Percentiles rank a stretch among this genome's conserved stretches.
Conservation (phyloP, 176 grass and related monocot genomes). For the Triticum urartu region DNA sequence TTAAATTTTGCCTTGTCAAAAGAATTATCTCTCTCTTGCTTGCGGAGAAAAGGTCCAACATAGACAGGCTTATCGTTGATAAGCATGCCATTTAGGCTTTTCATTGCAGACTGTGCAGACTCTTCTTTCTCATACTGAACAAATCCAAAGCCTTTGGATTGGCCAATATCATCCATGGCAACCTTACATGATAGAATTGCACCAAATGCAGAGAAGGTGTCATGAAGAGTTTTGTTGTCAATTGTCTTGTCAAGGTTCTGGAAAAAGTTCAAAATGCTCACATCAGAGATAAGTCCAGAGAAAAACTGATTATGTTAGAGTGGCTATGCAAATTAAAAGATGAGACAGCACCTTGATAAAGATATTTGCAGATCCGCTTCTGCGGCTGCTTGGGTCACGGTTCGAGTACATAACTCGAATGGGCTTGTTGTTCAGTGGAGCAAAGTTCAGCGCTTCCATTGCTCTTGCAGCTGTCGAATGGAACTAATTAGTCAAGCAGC, state of each 20-base stretch:
- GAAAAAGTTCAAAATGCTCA: slow-evolving; percentile 32
- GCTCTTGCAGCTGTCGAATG: slow-evolving; percentile 61
- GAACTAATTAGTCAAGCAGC: slow-evolving; percentile 12
- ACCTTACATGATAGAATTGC: slow-evolving; percentile 77
- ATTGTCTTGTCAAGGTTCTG: slow-evolving; percentile 90
- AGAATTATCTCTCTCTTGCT: slow-evolving; percentile 76
- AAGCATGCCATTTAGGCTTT: slow-evolving; percentile 78
- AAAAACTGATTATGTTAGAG: not conserved
- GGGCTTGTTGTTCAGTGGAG: slow-evolving; percentile 55
- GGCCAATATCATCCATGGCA: slow-evolving; percentile 59
- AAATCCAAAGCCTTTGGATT: slow-evolving; percentile 92
- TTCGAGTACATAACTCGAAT: slow-evolving; percentile 86
- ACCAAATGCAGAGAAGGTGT: slow-evolving; percentile 72
- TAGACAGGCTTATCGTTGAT: slow-evolving; percentile 82
- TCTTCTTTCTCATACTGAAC: slow-evolving; percentile 87
- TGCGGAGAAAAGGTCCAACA: slow-evolving; percentile 83
- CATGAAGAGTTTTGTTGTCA: slow-evolving; percentile 75
- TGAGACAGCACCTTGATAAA: slow-evolving; percentile 68
- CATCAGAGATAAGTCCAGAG: slow-evolving; percentile 10
- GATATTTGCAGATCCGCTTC: slow-evolving; percentile 77
- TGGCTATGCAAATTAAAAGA: slow-evolving; percentile 16
- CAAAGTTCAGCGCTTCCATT: slow-evolving; percentile 67
- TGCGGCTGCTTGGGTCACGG: slow-evolving; percentile 70
- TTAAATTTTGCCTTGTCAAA: slow-evolving; percentile 70
- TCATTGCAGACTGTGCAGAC: slow-evolving; percentile 58